Conservation (phyloP, 2,329 filamentous ascomycete species). For the Xylariaceae sp. region DNA sequence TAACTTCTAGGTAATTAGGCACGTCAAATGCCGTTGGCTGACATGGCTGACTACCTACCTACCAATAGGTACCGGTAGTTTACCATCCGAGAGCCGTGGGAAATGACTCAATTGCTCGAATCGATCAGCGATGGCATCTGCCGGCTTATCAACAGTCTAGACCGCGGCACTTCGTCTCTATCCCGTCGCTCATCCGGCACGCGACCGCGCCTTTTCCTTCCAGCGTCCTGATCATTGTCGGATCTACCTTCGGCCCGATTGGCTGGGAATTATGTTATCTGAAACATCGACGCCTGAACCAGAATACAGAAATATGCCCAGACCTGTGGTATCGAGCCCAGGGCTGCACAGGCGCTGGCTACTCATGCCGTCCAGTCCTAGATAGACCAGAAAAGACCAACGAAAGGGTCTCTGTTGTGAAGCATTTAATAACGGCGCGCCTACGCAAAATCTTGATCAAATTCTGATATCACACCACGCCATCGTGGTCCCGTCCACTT, state of each 20-base stretch:
- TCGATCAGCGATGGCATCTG: not conserved
- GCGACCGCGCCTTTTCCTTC: slow-evolving; percentile 10
- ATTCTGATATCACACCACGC: slow-evolving; percentile 7
- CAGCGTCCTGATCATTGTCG: slow-evolving; percentile 6
- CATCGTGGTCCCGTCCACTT: not conserved
- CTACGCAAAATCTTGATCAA: not conserved
- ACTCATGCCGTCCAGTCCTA: not conserved
- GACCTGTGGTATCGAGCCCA: not conserved
- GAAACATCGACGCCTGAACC: not conserved
- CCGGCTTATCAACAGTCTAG: slow-evolving; percentile 12
- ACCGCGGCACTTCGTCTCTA: not conserved
- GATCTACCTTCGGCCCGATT: slow-evolving; percentile 14
- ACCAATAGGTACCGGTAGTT: not conserved
- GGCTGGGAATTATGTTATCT: not conserved
- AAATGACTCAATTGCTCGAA: not conserved
- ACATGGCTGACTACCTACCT: not conserved
- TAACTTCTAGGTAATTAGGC: not conserved
- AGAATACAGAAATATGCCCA: not conserved
- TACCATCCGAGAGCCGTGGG: not conserved
- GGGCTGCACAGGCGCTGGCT: not conserved
- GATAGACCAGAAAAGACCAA: not conserved
- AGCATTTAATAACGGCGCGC: not conserved
- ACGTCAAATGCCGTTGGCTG: not conserved
- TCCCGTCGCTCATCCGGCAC: slow-evolving; percentile 11
- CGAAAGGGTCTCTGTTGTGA: not conserved